Conservation (phyloP, 495 filamentous ascomycete species). For the Clohesyomyces aquaticus region DNA sequence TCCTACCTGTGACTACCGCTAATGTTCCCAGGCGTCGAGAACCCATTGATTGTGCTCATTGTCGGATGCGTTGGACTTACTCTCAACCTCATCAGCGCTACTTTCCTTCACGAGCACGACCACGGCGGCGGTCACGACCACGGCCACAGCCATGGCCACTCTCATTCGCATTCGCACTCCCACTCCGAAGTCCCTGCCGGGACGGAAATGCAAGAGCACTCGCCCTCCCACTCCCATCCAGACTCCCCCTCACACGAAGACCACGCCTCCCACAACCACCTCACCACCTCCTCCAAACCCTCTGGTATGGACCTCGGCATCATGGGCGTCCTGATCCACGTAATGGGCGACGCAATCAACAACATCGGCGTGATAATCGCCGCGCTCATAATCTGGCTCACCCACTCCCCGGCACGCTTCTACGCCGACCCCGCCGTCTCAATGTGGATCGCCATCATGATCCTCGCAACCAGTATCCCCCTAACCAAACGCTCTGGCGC, state of each 20-base stretch:
- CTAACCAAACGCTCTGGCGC: conserved; percentile 50
- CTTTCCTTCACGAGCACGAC: conserved; percentile 37
- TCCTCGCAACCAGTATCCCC: conserved; percentile 62
- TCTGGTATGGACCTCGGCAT: conserved; percentile 53
- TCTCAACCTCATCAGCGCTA: conserved; percentile 37
- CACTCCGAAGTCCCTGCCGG: conserved; percentile 5
- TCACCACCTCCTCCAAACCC: conserved; percentile 8
- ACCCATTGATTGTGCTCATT: conserved; percentile 43
- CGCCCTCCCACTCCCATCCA: background rate
- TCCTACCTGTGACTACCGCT: too few relatives aligned
- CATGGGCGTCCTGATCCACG: conserved; percentile 55
- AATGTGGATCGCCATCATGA: conserved; percentile 91
- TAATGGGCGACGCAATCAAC: conserved; percentile 89
- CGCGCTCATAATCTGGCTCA: conserved; percentile 90
- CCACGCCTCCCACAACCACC: conserved; percentile 28
- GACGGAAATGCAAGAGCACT: conserved; percentile 15
- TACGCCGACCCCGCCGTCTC: conserved; percentile 94
- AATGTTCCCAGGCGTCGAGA: conserved; percentile 36
- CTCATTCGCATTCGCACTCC: conserved; percentile 1
- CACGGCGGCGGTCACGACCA: conserved; percentile 34
- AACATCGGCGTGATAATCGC: conserved; percentile 95
- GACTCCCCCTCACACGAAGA: conserved; percentile 23
- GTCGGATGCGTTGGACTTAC: conserved; percentile 38
- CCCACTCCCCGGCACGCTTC: conserved; percentile 65
- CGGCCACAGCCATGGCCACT: conserved; percentile 22